Conservation (phyloP, 768 basidiomycete genomes). For the Termitomyces sp. region DNA sequence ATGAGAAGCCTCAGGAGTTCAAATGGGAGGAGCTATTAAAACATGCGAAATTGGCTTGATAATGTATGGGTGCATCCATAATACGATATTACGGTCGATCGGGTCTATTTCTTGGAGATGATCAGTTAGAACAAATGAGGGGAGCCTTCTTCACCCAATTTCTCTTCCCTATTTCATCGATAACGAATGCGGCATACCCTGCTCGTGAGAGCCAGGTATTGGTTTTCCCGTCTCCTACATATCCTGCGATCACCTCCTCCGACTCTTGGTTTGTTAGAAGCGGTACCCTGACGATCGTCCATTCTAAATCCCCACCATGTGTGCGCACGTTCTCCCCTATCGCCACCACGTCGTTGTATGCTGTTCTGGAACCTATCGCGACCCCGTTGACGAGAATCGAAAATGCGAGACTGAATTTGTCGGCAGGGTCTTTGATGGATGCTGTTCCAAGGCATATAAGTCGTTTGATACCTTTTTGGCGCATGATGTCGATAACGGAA, state of each 20-base stretch:
- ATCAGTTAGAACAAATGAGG: slow-evolving; percentile 30
- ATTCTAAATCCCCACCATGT: slow-evolving; percentile 51
- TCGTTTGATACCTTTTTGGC: slow-evolving; percentile 47
- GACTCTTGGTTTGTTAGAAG: slow-evolving; percentile 49
- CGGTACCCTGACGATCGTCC: slow-evolving; percentile 73
- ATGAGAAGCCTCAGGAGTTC: slow-evolving; percentile 77
- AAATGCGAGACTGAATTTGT: slow-evolving; percentile 52
- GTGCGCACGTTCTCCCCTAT: slow-evolving; percentile 56
- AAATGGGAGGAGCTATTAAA: slow-evolving; percentile 79
- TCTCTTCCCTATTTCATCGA: slow-evolving; percentile 54
- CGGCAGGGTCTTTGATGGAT: slow-evolving; percentile 60
- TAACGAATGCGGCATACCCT: slow-evolving; percentile 60
- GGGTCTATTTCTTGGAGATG: background rate
- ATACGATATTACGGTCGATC: background rate
- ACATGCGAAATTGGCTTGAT: slow-evolving; percentile 35
- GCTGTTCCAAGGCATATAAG: slow-evolving; percentile 68
- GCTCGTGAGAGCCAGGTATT: slow-evolving; percentile 49
- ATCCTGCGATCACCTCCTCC: slow-evolving; percentile 54
- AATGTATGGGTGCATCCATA: slow-evolving; percentile 6
- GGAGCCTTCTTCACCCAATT: slow-evolving; percentile 61
- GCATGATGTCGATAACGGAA: slow-evolving; percentile 56
- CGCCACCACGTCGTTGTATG: slow-evolving; percentile 70
- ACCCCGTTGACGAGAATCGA: slow-evolving; percentile 41
- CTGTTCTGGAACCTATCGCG: slow-evolving; percentile 44
- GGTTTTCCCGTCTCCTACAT: slow-evolving; percentile 62